These are phyloP conservation scores for Psophocarpus tetragonolobus DNA, from an alignment of 306 rosid species.

Conservation along the genomic window DNA sequence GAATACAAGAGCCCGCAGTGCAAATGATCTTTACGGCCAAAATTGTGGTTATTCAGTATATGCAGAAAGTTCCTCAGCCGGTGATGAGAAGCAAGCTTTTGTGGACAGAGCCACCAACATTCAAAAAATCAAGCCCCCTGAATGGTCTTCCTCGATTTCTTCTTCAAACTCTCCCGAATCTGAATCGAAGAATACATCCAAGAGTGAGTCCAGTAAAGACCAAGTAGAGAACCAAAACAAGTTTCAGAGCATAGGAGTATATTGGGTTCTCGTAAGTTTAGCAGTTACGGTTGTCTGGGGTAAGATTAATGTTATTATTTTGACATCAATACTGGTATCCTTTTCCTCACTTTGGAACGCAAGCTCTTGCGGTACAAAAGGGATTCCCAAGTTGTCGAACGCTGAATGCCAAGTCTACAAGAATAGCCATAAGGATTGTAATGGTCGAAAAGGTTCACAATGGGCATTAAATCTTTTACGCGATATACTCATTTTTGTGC, in stretches of 20 bases:
- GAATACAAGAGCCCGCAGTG: conserved; percentile 44
- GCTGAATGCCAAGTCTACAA: conserved; percentile 23
- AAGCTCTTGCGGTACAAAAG: conserved; percentile 3
- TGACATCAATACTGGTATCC: conserved; percentile 52
- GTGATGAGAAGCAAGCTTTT: neutral
- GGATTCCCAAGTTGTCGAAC: conserved; percentile 29
- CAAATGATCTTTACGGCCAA: conserved; percentile 25
- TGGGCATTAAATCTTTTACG: conserved; percentile 5
- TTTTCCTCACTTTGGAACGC: conserved; percentile 25
- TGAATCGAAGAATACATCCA: conserved; percentile 28
- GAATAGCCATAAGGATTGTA: conserved; percentile 23
- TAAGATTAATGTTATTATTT: conserved; percentile 46
- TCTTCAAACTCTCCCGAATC: conserved; percentile 19
- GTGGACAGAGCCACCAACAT: neutral
- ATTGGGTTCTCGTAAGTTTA: conserved; percentile 54
- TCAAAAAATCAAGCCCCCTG: neutral
- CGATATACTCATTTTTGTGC: conserved; percentile 20
- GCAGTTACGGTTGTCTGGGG: conserved; percentile 55
- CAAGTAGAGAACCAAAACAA: conserved; percentile 34
- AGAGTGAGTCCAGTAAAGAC: neutral
- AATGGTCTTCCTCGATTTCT: neutral
- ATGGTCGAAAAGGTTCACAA: conserved; percentile 15
- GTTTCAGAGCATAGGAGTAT: conserved; percentile 27
- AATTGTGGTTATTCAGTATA: conserved; percentile 31
- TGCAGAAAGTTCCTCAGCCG: neutral